Evolutionary conservation across 1,284 basidiomycete genomes (phyloP), one percentile per base, ranked within the genome.

Genomic region (Microbotryum violaceum): DNA sequence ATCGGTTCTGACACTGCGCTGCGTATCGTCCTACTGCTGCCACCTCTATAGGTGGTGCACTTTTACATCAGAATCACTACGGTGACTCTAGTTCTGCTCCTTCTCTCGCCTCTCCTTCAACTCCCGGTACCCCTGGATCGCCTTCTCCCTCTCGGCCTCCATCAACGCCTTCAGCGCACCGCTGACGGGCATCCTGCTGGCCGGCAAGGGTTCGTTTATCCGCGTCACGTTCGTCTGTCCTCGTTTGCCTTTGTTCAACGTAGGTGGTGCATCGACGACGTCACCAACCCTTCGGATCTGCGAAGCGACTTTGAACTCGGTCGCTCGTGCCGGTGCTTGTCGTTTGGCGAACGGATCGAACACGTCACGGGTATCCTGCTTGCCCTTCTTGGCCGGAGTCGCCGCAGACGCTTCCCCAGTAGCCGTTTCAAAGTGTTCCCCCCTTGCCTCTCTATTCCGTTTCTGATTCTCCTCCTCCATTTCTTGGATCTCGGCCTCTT

Each of bases 121-220:
- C 74, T 84, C 81, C 62, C 88, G 75, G 72, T 89, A 89, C 59
- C 80, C 77, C 70, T 74, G 75, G 61, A 89, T 83, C 18, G 77
- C 86, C 63, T 79, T 83, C 70, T 85, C 84, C 61, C 87, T 78
- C 75, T 88, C 87, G 63, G 79, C 77, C 69, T 86, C 86, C 81
- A 89, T 82, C 83, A 85, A 82, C 12, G 78, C 78, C 73, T 82
- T 84, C 75, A 88, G 85, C 7, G 83, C 82, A 42, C 60, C 62
- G 45, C 58, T 58, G 54, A 68, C 50, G 3, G 67, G 67, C 52
- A 66, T 31, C 52, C 67, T 31, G 42, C 23, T 37, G 37, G 16
- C 52, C 54, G 58, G 52, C 49, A 33, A 21, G 49, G 49, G 27
- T 33, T 31, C 46, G 31, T 37, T 7, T 54, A 48, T 53, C 29